Conservation (phyloP, 2,329 filamentous ascomycete species). For the Lecanosticta acicola region DNA sequence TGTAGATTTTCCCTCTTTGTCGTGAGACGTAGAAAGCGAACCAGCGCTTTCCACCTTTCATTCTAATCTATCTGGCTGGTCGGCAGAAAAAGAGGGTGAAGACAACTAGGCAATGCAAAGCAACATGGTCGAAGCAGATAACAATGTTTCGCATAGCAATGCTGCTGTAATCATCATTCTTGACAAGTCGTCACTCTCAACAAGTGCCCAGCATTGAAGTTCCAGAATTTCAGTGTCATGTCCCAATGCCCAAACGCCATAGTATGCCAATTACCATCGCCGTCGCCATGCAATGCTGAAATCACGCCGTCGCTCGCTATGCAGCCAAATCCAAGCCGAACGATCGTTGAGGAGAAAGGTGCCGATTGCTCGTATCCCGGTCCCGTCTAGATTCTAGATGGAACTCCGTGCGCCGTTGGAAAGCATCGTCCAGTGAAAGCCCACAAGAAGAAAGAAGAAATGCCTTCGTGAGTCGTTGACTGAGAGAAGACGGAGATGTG, state of each 20-base stretch:
- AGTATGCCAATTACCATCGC: background rate
- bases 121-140: background rate
- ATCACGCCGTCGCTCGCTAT: constrained; percentile 2
- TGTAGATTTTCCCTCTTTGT: no score
- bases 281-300: background rate
- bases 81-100: background rate
- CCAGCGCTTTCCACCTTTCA: background rate
- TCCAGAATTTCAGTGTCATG: background rate
- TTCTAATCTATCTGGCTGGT: background rate
- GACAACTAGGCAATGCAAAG: background rate
- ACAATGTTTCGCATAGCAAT: background rate
- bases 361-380: background rate
- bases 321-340: background rate
- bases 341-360: background rate
- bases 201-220: background rate
- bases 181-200: background rate
- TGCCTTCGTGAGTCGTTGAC: no score
- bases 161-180: background rate
- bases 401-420: background rate
- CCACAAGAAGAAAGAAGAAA: no score
- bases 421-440: background rate
- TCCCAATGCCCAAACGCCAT: background rate
- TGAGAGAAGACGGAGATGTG: no score
- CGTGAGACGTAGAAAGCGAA: background rate
- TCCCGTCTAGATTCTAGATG: background rate